A percentile compares a stretch with the other conserved stretches of the same genome.
phyloP scores from a whole-genome alignment of 106 monocot genomes.

The Acorus gramineus region DNA sequence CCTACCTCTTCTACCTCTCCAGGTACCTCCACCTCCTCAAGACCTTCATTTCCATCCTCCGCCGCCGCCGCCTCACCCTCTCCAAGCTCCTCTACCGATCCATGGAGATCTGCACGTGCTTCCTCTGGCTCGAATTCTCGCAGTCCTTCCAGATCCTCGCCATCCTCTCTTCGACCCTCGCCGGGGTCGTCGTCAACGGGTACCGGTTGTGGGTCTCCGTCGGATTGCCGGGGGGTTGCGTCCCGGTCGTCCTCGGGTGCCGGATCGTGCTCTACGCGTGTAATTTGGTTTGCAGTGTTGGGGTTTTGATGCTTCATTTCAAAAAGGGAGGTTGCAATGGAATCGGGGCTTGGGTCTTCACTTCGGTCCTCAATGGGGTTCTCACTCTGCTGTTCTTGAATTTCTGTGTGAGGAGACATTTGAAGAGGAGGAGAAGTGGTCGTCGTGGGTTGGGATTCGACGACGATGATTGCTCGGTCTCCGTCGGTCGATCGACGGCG shows the following conservation, averaged over 20 bases:
- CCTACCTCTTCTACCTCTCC: conserved; percentile 83
- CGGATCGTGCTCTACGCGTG: conserved; percentile 50
- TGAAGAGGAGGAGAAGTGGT: conserved; percentile 1
- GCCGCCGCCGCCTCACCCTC: conserved; percentile 25
- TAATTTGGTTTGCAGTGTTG: conserved; percentile 62
- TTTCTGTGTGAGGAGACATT: conserved; percentile 13
- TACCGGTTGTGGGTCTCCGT: conserved; percentile 81
- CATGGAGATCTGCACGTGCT: conserved; percentile 58
- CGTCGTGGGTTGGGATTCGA: conserved; percentile 3
- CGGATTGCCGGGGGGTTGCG: conserved; percentile 39
- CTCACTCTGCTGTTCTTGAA: conserved; percentile 50
- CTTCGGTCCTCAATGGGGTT: conserved; percentile 59
- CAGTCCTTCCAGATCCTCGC: conserved; percentile 86
- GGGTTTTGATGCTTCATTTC: conserved; percentile 60
- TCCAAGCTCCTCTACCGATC: conserved; percentile 40
- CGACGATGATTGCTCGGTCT: conserved; percentile 7
- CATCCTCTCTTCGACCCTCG: conserved; percentile 61
- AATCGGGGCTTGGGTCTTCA: conserved; percentile 88
- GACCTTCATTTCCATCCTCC: conserved; percentile 61
- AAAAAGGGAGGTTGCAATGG: conserved; percentile 75
- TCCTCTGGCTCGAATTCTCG: conserved; percentile 98
- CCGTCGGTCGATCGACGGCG: too few species aligned
- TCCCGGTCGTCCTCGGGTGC: conserved; percentile 48
- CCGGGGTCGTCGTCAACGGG: conserved; percentile 62
- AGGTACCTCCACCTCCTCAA: conserved; percentile 66